Conservation (phyloP, 2,329 filamentous ascomycete genomes). For the Trichophyton verrucosum region DNA sequence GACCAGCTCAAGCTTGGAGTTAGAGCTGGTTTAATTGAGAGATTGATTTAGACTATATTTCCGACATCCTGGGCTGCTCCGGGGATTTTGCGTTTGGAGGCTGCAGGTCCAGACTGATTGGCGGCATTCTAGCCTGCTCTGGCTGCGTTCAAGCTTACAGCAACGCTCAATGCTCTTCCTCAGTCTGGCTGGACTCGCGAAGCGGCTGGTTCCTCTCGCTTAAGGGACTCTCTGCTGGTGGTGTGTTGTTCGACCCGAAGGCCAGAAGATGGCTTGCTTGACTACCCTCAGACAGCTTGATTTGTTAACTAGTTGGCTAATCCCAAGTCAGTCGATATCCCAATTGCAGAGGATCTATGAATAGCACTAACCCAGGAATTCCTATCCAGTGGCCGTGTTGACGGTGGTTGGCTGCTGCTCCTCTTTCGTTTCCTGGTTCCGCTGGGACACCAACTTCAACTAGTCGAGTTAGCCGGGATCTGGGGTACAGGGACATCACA, state of each 20-base stretch:
- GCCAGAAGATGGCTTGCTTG: background rate
- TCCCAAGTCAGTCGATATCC: background rate
- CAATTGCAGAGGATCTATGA: background rate
- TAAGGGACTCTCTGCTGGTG: background rate
- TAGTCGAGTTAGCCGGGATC: background rate
- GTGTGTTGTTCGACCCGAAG: background rate
- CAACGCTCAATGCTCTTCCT: background rate
- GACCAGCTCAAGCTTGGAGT: background rate
- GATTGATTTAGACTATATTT: background rate
- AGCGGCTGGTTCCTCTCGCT: background rate
- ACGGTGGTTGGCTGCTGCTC: background rate
- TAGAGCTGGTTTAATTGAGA: background rate
- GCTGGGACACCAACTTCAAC: background rate
- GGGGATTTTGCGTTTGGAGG: background rate
- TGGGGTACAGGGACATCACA: background rate
- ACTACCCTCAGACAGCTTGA: background rate
- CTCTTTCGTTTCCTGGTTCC: background rate
- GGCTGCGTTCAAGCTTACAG: background rate
- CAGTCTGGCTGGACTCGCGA: background rate
- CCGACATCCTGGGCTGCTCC: background rate
- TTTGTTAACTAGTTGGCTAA: background rate
- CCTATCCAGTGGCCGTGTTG: background rate
- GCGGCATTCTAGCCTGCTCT: background rate
- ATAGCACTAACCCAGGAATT: background rate
- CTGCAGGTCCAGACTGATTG: background rate